phyloP scores from a whole-genome alignment of 2,329 filamentous ascomycete genomes.

The Botrytis hyacinthi region DNA sequence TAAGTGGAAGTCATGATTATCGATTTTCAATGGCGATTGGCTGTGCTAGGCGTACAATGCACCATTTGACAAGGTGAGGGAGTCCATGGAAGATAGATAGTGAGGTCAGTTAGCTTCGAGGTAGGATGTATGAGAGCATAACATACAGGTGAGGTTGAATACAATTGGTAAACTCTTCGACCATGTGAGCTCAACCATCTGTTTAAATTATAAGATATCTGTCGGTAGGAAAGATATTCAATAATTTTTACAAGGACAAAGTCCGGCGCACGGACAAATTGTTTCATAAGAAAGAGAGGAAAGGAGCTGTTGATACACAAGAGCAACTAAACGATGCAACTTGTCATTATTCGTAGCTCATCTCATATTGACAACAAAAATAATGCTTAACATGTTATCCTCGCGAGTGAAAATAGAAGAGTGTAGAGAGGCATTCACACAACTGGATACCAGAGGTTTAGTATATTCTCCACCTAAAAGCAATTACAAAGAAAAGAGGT shows the following conservation, averaged over 20 bases:
- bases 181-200: neutral
- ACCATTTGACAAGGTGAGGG: neutral
- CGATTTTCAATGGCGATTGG: neutral
- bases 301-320: neutral
- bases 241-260: neutral
- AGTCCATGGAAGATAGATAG: neutral
- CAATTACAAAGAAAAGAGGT: neutral
- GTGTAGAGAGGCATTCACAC: neutral
- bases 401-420: neutral
- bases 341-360: neutral
- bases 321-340: neutral
- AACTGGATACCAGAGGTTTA: no score
- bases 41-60: neutral
- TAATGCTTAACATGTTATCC: neutral
- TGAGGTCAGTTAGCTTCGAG: neutral
- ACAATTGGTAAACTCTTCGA: neutral
- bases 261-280: neutral
- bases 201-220: neutral
- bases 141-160: neutral
- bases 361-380: neutral
- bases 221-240: neutral
- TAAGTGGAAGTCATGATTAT: neutral
- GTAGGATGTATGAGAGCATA: neutral
- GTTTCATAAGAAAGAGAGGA: neutral
- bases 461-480: no score